Evolutionary conservation across 208 protist genomes (phyloP).

Genomic region (Crithidia acanthocephali): DNA sequence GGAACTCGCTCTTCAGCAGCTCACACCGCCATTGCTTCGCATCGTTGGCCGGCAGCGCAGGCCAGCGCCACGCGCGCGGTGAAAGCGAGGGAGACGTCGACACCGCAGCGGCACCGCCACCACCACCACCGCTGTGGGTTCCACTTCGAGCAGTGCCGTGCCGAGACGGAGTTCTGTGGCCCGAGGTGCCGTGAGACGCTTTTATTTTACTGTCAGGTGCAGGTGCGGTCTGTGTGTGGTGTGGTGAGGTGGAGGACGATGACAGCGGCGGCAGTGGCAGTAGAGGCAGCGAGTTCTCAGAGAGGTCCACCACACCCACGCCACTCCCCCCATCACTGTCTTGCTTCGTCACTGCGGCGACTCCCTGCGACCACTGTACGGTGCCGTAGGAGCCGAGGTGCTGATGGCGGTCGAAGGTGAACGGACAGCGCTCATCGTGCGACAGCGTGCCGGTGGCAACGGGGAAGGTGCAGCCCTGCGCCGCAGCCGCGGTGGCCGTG

Average conservation of each 20-base stretch:
- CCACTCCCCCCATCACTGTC: not conserved
- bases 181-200: too few species aligned
- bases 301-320: not conserved
- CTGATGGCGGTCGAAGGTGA: slow-evolving; percentile 45
- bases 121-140: not conserved
- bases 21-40: slow-evolving; percentile 59
- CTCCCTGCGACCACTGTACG: slow-evolving; percentile 63
- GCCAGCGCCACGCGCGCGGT: slow-evolving; percentile 9
- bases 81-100: not conserved
- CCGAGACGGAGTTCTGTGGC: too few species aligned
- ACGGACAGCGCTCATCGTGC: slow-evolving; percentile 29
- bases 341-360: slow-evolving; percentile 10
- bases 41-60: slow-evolving; percentile 43
- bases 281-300: not conserved
- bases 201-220: too few species aligned
- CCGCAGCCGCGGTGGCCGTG: not conserved
- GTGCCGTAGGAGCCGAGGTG: slow-evolving; percentile 46
- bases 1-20: slow-evolving; percentile 72
- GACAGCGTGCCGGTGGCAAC: slow-evolving; percentile 27
- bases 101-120: too few species aligned
- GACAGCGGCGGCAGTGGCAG: not conserved
- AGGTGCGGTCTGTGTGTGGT: too few species aligned
- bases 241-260: not conserved
- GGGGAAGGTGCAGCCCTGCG: slow-evolving; percentile 20
- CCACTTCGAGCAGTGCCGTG: too few species aligned